These are phyloP conservation scores for Artemisia tridentata DNA, from an alignment of 129 eudicot genomes.

Conservation along the genomic window DNA sequence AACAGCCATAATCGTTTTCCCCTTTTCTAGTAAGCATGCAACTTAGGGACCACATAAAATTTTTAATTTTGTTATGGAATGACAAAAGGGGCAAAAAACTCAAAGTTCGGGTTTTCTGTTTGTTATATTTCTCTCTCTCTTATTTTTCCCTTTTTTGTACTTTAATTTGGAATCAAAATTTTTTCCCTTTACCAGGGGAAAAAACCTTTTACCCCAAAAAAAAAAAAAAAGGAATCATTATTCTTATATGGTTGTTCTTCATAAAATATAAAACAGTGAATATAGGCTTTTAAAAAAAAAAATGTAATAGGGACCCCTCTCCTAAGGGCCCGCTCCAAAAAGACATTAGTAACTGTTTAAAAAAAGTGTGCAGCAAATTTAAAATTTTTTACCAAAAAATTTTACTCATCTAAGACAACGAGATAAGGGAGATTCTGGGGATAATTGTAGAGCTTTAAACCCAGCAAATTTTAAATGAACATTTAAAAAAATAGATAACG, in stretches of 20 bases:
- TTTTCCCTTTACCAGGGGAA: no score
- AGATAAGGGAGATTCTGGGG: slow-evolving; percentile 7
- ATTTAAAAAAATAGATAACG: background rate
- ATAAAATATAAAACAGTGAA: background rate
- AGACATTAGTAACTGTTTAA: slow-evolving; percentile 8
- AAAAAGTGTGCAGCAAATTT: background rate
- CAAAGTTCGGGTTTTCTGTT: background rate
- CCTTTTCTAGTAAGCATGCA: slow-evolving; percentile 1
- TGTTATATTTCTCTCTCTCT: slow-evolving; percentile 2
- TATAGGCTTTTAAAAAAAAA: slow-evolving; percentile 4
- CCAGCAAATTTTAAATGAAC: slow-evolving; percentile 14
- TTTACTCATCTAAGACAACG: slow-evolving; percentile 12
- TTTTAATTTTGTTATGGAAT: background rate
- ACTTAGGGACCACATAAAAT: slow-evolving; percentile 12
- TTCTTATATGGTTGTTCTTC: background rate
- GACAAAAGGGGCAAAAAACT: background rate
- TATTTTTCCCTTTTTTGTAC: background rate
- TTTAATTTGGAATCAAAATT: background rate
- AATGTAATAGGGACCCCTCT: background rate
- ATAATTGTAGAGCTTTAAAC: slow-evolving; percentile 12
- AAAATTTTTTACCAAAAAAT: background rate
- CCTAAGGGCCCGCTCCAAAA: slow-evolving; percentile 13
- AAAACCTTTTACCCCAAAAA: no score
- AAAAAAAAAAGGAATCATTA: slow-evolving; percentile 5
- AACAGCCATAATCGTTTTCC: background rate